Evolutionary conservation across 2,329 filamentous ascomycete species (phyloP).

Genomic region (Cordyceps cateniannulata): DNA sequence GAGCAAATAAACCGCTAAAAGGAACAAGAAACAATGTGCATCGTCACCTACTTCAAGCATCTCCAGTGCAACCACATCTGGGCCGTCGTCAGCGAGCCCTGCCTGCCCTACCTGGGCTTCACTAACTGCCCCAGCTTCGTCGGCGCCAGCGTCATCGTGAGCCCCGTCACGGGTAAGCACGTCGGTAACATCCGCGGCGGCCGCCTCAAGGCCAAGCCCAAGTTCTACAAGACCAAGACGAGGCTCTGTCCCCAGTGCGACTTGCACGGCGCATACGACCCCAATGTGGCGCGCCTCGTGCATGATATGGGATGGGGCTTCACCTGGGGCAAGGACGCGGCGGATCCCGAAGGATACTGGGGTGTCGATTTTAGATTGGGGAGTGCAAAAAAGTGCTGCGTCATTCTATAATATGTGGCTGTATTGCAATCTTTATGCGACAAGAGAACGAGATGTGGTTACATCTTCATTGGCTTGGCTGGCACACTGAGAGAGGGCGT

Average conservation of each 20-base stretch:
- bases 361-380: constrained; percentile 28
- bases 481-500: not conserved
- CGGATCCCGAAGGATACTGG: constrained; percentile 25
- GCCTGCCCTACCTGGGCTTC: constrained; percentile 45
- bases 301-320: constrained; percentile 35
- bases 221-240: constrained; percentile 28
- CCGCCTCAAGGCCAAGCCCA: constrained; percentile 27
- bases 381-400: constrained; percentile 19
- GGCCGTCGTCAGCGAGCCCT: constrained; percentile 41
- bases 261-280: constrained; percentile 37
- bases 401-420: constrained; percentile 25
- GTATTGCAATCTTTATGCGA: not conserved
- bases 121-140: constrained; percentile 38
- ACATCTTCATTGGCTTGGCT: not conserved
- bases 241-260: constrained; percentile 37
- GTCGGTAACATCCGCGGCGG: not conserved
- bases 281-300: constrained; percentile 41
- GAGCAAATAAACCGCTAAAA: not conserved
- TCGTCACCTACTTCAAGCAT: constrained; percentile 41
- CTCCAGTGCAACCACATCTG: constrained; percentile 46
- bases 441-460: too few species aligned
- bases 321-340: constrained; percentile 42
- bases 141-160: constrained; percentile 23
- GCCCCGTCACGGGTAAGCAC: constrained; percentile 8
- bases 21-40: constrained; percentile 35